Evolutionary conservation across 306 rosid genomes (phyloP), one percentile per base, ranked within the genome.

Genomic region (Ceratonia siliqua): DNA sequence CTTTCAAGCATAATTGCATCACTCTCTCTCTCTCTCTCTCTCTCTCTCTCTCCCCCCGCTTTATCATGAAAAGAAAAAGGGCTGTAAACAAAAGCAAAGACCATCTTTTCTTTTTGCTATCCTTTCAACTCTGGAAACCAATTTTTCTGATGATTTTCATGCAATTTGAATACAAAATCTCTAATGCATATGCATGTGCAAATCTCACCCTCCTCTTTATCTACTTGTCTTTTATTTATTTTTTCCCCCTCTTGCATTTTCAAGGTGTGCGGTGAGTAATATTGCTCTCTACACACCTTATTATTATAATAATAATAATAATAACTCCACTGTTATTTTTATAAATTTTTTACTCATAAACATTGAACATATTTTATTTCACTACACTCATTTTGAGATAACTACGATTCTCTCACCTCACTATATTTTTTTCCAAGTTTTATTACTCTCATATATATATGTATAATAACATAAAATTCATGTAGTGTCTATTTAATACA

Each of bases 121-220:
- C 90, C 76, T 82, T 83, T 82, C 85, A 79, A 80, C 87, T 78
- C 89, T 90, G 70, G 27, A 80, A 81, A 36, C 76, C 66, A 80
- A 81, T 74, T 83, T 80, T 83, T 58, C 72, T 82, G 83, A 65
- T 88, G 82, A 88, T 85, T 85, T 92, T 88, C 88, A 82, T 90
- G 89, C 85, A 82, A 62, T 66, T 84, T 43, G 77, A 36, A 80
- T 76, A 81, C 73, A 78, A 85, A 77, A 75, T n/a, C 78, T 72
- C 55, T 72, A 42, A 61, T 41, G 75, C 53, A 67, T 45, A 61
- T 41, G 75, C 53, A 67, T 45, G 61, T 45, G 30, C 74, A 57
- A 20, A 35, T 78, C 42, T 74, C 28, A 13, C 43, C 78, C 30
- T 52, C 52, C 22, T 73, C 62, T 75, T 42, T 64, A 50, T 57